Conservation (phyloP, 2,329 filamentous ascomycete species). For the Colletotrichum limetticola region DNA sequence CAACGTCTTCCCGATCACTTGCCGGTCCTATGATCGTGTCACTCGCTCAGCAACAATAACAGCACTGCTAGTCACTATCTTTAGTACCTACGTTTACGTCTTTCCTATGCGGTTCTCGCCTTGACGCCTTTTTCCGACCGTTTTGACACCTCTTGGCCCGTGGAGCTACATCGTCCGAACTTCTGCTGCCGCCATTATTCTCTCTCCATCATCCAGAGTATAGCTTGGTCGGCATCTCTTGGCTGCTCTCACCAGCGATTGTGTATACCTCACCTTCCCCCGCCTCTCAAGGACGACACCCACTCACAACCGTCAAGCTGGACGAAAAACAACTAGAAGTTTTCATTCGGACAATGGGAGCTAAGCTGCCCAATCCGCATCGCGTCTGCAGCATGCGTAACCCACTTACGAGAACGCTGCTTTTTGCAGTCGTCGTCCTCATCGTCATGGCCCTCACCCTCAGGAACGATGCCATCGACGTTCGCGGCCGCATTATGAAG, state of each 20-base stretch:
- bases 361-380: slow-evolving; percentile 50
- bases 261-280: not conserved
- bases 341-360: slow-evolving; percentile 46
- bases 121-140: not conserved
- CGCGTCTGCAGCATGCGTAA: slow-evolving; percentile 61
- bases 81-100: slow-evolving; percentile 12
- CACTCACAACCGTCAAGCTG: slow-evolving; percentile 24
- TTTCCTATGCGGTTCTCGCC: not conserved
- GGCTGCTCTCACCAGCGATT: not conserved
- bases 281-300: not conserved
- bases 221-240: not conserved
- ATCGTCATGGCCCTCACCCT: slow-evolving; percentile 54
- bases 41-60: slow-evolving; percentile 31
- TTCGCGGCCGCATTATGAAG: slow-evolving; percentile 53
- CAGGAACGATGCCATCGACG: slow-evolving; percentile 52
- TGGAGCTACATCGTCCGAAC: not conserved
- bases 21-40: slow-evolving; percentile 36
- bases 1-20: slow-evolving; percentile 27
- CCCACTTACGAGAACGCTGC: slow-evolving; percentile 56
- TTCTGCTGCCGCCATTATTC: not conserved
- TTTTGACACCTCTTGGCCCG: slow-evolving; percentile 3
- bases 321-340: slow-evolving; percentile 26
- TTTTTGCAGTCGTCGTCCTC: slow-evolving; percentile 55
- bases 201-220: not conserved
- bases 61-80: slow-evolving; percentile 24